These are phyloP conservation scores for Fusarium concolor DNA, from an alignment of 2,329 filamentous ascomycete species.

Conservation along the genomic window DNA sequence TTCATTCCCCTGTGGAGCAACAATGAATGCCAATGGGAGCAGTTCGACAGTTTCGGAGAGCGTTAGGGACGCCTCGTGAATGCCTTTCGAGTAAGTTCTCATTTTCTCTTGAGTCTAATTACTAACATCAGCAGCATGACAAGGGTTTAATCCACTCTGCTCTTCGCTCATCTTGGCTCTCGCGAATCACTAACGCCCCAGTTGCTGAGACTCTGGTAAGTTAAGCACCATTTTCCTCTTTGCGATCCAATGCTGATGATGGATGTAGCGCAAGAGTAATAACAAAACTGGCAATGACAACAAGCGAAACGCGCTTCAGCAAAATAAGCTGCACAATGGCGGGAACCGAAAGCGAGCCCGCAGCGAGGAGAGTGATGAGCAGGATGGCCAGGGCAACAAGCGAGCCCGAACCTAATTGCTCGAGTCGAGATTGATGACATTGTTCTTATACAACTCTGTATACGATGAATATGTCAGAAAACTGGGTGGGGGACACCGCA, in stretches of 20 bases:
- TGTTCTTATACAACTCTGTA: not conserved
- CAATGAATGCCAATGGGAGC: constrained; percentile 41
- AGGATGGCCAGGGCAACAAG: not conserved
- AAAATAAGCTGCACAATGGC: constrained; percentile 4
- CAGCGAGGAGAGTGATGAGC: constrained; percentile 24
- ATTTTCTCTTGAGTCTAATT: rapidly evolving
- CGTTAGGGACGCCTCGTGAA: constrained; percentile 42
- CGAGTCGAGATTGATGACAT: not conserved
- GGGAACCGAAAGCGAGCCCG: constrained; percentile 29
- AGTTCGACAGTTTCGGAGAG: constrained; percentile 41
- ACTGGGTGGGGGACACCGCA: not conserved
- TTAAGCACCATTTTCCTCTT: rapidly evolving
- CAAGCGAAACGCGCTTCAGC: constrained; percentile 25
- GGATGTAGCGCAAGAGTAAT: constrained; percentile 35
- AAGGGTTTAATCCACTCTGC: constrained; percentile 44
- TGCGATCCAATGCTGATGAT: not conserved
- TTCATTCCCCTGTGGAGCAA: constrained; percentile 40
- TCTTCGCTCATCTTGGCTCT: constrained; percentile 37
- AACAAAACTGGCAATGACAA: constrained; percentile 43
- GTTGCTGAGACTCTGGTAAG: constrained; percentile 38
- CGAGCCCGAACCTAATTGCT: not conserved
- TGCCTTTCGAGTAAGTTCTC: constrained; percentile 33
- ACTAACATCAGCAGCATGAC: constrained; percentile 24
- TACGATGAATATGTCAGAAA: not conserved
- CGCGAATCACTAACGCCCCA: constrained; percentile 39